Evolutionary conservation across 352 stramenopile genomes (phyloP).

Genomic region (Globisporangium iwayamae): DNA sequence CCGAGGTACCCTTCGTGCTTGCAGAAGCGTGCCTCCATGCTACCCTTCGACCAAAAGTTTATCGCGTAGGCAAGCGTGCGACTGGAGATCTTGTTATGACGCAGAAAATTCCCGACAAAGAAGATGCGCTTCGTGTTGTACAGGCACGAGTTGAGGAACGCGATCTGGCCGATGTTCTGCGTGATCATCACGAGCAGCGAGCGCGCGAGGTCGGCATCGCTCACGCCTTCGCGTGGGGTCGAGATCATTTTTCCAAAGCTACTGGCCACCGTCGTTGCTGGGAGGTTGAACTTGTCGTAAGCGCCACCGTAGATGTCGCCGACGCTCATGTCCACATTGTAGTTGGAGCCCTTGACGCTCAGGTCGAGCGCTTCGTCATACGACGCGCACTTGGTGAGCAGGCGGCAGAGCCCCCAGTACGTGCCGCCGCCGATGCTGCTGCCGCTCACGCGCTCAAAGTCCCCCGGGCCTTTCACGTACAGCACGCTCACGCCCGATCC

Average conservation of each 20-base stretch:
- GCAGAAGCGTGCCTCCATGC: conserved; percentile 91
- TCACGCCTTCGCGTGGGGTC: conserved; percentile 60
- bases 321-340: conserved; percentile 96
- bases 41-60: conserved; percentile 97
- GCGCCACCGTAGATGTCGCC: conserved; percentile 98
- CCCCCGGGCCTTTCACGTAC: conserved; percentile 89
- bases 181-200: conserved; percentile 99
- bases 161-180: conserved; percentile 97
- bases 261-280: conserved; percentile 90
- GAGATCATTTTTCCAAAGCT: conserved; percentile 95
- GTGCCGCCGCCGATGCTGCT: conserved; percentile 98
- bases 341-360: conserved; percentile 74
- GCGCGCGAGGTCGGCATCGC: conserved; percentile 94
- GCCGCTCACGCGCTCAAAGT: conserved; percentile 97
- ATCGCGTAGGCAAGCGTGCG: conserved; percentile 94
- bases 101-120: conserved; percentile 97
- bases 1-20: conserved; percentile 98
- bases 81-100: conserved; percentile 96
- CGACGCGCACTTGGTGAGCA: conserved; percentile 89
- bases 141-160: conserved; percentile 97
- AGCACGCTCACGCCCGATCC: conserved; percentile 97
- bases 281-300: conserved; percentile 94
- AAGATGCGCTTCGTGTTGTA: conserved; percentile 97
- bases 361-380: conserved; percentile 86
- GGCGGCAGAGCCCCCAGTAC: conserved; percentile 97